These are phyloP conservation scores for Chlamydomonas schloesseri DNA, from an alignment of 139 green algal species.

Conservation along the genomic window DNA sequence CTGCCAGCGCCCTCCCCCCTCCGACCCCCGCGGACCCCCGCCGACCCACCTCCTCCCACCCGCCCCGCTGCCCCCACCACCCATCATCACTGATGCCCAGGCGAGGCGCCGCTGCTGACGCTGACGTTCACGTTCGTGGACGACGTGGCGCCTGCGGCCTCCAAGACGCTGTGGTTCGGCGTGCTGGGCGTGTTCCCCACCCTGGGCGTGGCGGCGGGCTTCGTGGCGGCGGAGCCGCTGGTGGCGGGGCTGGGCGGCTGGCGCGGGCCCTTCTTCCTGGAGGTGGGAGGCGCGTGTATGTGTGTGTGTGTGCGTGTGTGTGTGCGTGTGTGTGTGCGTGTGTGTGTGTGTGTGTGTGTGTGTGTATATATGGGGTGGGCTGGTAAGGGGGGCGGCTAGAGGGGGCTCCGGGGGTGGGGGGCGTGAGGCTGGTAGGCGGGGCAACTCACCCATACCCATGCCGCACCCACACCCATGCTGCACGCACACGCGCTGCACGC, in stretches of 20 bases:
- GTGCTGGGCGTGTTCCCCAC: constrained; percentile 27
- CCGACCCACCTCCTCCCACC: neutral
- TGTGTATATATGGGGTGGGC: no score
- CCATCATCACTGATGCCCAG: constrained; percentile 30
- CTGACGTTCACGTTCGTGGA: constrained; percentile 78
- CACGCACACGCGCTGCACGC: neutral
- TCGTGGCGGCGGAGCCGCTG: constrained; percentile 3
- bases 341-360: no score
- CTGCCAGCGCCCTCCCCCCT: no score
- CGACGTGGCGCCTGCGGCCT: constrained; percentile 57
- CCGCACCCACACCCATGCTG: no score
- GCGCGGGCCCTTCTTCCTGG: constrained; percentile 83
- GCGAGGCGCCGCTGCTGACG: constrained; percentile 70
- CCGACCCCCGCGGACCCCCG: no score
- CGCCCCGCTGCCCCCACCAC: neutral
- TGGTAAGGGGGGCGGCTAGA: no score
- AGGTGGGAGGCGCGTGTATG: constrained; percentile 60
- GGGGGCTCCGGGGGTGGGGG: no score
- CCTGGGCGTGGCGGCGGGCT: constrained; percentile 10
- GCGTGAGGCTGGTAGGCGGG: no score
- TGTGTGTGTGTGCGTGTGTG: no score
- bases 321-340: no score
- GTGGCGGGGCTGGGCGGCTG: constrained; percentile 55
- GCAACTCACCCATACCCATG: no score
- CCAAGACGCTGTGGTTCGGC: constrained; percentile 56